Percentiles rank a stretch among this genome's conserved stretches.
Evolutionary conservation across 1,139 yeast species (phyloP).

Genomic region (Pichia sp.): DNA sequence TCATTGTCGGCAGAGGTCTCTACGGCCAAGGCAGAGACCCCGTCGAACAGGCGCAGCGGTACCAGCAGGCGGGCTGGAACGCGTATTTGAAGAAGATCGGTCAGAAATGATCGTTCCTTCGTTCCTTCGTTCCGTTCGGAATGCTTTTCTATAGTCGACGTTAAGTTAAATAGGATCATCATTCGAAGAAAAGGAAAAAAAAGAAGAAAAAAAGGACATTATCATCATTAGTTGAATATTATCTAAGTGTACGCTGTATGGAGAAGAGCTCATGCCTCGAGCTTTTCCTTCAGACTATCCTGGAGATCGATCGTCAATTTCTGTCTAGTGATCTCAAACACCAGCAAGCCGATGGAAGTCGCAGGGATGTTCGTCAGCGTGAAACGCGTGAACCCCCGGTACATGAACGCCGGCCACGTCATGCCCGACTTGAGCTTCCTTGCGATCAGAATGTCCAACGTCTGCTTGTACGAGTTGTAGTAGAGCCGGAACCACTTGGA

Average conservation of each 20-base stretch:
- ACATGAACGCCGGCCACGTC: constrained; percentile 63
- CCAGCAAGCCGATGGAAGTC: constrained; percentile 77
- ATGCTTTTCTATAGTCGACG: not conserved
- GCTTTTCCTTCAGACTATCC: constrained; percentile 11
- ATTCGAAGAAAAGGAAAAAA: not conserved
- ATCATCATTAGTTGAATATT: not conserved
- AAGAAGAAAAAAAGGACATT: not conserved
- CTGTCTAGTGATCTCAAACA: constrained; percentile 74
- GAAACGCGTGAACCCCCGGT: constrained; percentile 70
- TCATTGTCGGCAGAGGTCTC: constrained; percentile 95
- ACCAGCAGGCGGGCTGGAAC: constrained; percentile 90
- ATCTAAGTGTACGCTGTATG: not conserved
- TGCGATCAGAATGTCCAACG: constrained; percentile 54
- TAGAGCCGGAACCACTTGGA: constrained; percentile 46
- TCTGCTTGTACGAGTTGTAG: constrained; percentile 69
- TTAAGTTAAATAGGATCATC: not conserved
- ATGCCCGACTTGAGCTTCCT: constrained; percentile 51
- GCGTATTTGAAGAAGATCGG: constrained; percentile 58
- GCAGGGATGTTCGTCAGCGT: constrained; percentile 80
- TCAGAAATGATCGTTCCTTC: not conserved
- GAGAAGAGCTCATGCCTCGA: not conserved
- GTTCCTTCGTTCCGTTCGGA: too few relatives aligned
- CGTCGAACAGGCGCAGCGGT: constrained; percentile 76
- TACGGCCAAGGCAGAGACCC: constrained; percentile 97
- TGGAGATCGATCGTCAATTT: constrained; percentile 28